Conservation (phyloP, 202 grass and related monocot genomes). For the Musa balbisiana region DNA sequence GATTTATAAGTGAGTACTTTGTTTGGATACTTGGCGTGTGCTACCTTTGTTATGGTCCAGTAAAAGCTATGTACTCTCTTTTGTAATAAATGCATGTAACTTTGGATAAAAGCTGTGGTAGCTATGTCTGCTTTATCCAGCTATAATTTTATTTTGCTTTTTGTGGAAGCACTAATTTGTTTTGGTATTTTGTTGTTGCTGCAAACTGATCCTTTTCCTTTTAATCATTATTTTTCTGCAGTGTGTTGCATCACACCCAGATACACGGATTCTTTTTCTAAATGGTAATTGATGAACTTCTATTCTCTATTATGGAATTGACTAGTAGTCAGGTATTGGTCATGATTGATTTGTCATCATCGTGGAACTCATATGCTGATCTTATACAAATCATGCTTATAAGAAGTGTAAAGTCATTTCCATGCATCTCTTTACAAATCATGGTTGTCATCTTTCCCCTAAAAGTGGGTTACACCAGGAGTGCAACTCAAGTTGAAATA, state of each 20-base stretch:
- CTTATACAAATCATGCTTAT: too few relatives aligned
- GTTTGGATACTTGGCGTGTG: too few relatives aligned
- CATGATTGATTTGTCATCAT: neutral
- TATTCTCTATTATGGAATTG: too few relatives aligned
- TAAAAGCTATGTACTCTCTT: neutral
- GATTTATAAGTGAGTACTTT: neutral
- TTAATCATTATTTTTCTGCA: slow-evolving; percentile 28
- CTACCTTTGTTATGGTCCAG: too few relatives aligned
- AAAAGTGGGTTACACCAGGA: too few relatives aligned
- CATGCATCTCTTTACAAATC: too few relatives aligned
- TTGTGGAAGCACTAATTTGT: neutral
- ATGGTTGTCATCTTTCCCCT: too few relatives aligned
- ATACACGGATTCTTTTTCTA: slow-evolving; percentile 75
- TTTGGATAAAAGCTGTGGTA: too few relatives aligned
- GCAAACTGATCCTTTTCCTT: neutral
- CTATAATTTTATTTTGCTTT: neutral
- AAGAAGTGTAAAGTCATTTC: too few relatives aligned
- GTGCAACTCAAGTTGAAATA: too few relatives aligned
- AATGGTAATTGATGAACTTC: slow-evolving; percentile 41
- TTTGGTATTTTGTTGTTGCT: neutral
- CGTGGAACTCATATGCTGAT: too few relatives aligned
- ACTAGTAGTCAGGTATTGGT: neutral
- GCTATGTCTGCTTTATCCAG: too few relatives aligned
- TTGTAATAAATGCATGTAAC: neutral
- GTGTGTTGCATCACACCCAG: slow-evolving; percentile 83